Conservation (phyloP, 2,329 filamentous ascomycete species). For the Trichoderma arundinaceum region DNA sequence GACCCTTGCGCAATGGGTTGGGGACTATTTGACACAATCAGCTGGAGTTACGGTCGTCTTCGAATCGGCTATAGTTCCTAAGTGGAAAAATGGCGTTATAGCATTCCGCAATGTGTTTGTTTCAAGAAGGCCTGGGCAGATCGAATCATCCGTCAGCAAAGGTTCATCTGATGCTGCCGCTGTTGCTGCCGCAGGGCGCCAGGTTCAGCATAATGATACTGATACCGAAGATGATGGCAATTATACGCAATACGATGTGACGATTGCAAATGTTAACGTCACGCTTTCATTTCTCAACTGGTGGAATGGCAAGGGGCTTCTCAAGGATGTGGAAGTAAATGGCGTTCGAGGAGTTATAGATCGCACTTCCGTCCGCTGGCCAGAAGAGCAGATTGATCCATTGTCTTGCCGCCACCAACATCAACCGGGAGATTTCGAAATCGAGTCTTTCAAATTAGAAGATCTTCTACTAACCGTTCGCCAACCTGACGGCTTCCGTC, state of each 20-base stretch:
- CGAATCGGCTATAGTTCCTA: slow-evolving; percentile 95
- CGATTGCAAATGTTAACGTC: slow-evolving; percentile 93
- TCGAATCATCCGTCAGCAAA: slow-evolving; percentile 83
- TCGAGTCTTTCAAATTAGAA: slow-evolving; percentile 95
- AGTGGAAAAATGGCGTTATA: slow-evolving; percentile 94
- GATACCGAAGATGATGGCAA: slow-evolving; percentile 80
- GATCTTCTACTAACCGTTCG: slow-evolving; percentile 91
- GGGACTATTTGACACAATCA: slow-evolving; percentile 92
- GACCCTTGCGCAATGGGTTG: slow-evolving; percentile 89
- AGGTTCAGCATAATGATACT: slow-evolving; percentile 46
- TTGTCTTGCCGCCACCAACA: slow-evolving; percentile 87
- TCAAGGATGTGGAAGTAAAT: slow-evolving; percentile 92
- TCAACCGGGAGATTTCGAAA: slow-evolving; percentile 91
- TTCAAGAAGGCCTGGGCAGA: slow-evolving; percentile 84
- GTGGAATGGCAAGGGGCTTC: slow-evolving; percentile 94
- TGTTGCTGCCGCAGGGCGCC: slow-evolving; percentile 69
- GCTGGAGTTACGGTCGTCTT: slow-evolving; percentile 94
- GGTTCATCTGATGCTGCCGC: slow-evolving; percentile 88
- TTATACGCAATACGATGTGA: slow-evolving; percentile 96
- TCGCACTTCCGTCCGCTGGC: slow-evolving; percentile 79
- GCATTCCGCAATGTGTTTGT: slow-evolving; percentile 97
- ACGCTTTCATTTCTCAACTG: slow-evolving; percentile 97
- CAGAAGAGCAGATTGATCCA: slow-evolving; percentile 71
- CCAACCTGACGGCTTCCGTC: slow-evolving; percentile 88
- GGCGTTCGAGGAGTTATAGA: slow-evolving; percentile 93